Evolutionary conservation across 345 rosid species (phyloP), one percentile per base, ranked within the genome.

Genomic region (Populus davidiana): DNA sequence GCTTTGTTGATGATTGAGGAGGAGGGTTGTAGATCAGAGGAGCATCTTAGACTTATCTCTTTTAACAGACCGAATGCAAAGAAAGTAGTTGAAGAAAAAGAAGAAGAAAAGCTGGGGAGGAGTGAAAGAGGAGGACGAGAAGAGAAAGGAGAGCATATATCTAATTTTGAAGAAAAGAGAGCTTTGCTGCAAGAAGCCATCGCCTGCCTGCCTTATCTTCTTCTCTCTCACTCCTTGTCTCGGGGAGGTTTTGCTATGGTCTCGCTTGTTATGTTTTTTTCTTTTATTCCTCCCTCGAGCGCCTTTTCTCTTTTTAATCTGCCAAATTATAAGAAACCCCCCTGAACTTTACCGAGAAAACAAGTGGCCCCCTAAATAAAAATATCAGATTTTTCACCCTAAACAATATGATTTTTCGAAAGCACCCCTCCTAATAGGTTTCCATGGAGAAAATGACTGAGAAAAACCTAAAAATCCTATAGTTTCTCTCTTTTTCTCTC

Each of bases 141-240:
- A 54, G 35, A 84, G 31, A 18, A 17, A 23, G 44, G 71, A 12
- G 80, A 67, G 73, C 13, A n/a, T 11, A 74, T 54, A 47, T 54
- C 74, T 31, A 82, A 71, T 2, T 70, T 52, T 67, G 80, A 36
- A 77, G 83, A 56, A 75, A 83, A 70, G 23, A 82, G 56, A 70
- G 86, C 79, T 72, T 72, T 79, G 76, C 81, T 72, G 76, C 80
- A 70, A 29, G 84, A 83, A 82, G 75, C 88, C 92, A 88, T 89
- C 39, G 52, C 10, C 65, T 67, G 69, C 25, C 66, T 70, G 29
- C 78, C 81, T 74, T 80, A 77, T 77, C 84, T 56, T 8, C 63
- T 73, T 54, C 44, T 43, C 74, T 66, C 69, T 59, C 63, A 12
- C 14, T 65, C 8, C 25, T 41, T 9, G 44, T 50, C 52, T 39